phyloP scores from a whole-genome alignment of 2,329 filamentous ascomycete species.

The Apiospora koreana region DNA sequence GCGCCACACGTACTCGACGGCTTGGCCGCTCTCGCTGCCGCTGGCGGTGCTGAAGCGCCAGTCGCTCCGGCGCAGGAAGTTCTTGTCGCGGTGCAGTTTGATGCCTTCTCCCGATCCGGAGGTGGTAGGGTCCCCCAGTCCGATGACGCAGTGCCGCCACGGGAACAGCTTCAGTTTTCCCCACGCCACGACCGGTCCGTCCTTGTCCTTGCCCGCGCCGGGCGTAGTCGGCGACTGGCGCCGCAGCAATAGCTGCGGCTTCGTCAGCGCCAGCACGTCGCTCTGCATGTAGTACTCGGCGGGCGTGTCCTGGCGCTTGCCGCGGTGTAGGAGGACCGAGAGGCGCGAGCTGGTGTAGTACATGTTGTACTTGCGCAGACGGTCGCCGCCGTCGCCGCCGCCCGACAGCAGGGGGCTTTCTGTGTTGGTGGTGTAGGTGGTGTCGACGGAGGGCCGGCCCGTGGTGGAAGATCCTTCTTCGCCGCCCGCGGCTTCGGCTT shows the following conservation, averaged over 20 bases:
- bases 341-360: conserved; percentile 8
- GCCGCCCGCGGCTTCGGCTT: background rate
- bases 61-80: conserved; percentile 14
- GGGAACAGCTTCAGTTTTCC: background rate
- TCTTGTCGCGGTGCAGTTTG: conserved; percentile 16
- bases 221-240: background rate
- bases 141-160: background rate
- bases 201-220: background rate
- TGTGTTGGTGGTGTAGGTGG: background rate
- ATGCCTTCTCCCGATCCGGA: background rate
- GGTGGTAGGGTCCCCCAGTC: background rate
- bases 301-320: background rate
- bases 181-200: background rate
- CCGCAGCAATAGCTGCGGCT: conserved; percentile 4
- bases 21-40: background rate
- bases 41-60: conserved; percentile 13
- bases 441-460: background rate
- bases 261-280: background rate
- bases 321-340: background rate
- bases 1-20: conserved; percentile 14
- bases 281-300: conserved; percentile 10
- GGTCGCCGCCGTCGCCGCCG: background rate
- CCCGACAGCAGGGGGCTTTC: background rate
- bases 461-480: background rate
- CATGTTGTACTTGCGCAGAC: conserved; percentile 11